These are phyloP conservation scores for Adenanthera pavonina DNA, from an alignment of 306 rosid genomes.

Conservation along the genomic window DNA sequence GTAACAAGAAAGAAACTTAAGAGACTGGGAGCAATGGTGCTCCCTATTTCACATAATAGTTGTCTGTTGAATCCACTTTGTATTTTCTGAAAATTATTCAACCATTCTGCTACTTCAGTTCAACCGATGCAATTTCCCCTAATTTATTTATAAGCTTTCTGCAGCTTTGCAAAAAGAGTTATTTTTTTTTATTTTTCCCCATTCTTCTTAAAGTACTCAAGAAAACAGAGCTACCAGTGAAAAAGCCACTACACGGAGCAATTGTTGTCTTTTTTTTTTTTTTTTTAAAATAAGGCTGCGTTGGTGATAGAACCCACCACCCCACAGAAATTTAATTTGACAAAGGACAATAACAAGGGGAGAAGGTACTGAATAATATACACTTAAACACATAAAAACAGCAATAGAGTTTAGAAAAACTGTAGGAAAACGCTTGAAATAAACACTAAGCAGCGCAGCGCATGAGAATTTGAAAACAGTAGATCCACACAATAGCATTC, in stretches of 20 bases:
- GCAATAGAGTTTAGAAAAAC: background rate
- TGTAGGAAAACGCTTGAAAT: background rate
- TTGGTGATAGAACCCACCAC: background rate
- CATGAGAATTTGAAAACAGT: background rate
- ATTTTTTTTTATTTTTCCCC: background rate
- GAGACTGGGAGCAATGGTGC: background rate
- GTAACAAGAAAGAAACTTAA: slow-evolving; percentile 5
- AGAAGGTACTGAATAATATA: too few relatives aligned
- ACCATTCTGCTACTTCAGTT: background rate
- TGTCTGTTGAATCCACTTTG: background rate
- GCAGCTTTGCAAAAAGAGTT: background rate
- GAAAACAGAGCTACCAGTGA: background rate
- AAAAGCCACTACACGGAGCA: background rate
- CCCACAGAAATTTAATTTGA: too few relatives aligned
- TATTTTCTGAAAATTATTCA: background rate
- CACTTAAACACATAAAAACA: too few relatives aligned
- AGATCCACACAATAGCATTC: background rate
- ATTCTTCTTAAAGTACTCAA: background rate
- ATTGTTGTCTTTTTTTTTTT: too few relatives aligned
- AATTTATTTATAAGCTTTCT: background rate
- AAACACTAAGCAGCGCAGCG: background rate
- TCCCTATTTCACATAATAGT: background rate
- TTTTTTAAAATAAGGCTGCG: too few relatives aligned
- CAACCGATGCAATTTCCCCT: background rate
- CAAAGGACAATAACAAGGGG: too few relatives aligned